A percentile compares a stretch with the other conserved stretches of the same genome.
These are phyloP conservation scores for Dendrocalamus latiflorus DNA, from an alignment of 202 grass and related monocot genomes.

Conservation along the genomic window DNA sequence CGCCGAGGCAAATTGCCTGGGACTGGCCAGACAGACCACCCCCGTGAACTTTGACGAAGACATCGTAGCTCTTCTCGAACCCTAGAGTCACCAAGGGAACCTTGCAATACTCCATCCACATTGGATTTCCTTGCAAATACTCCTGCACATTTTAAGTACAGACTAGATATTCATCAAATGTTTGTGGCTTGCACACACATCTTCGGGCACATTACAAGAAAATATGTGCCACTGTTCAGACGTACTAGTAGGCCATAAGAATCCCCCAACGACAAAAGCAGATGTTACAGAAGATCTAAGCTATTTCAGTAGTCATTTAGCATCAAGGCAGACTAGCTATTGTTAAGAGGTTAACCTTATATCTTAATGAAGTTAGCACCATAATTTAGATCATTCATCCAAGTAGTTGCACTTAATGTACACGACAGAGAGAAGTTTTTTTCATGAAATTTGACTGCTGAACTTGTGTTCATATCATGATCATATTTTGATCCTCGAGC, in stretches of 20 bases:
- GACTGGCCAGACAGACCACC: constrained; percentile 89
- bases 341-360: not conserved
- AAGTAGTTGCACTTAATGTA: not conserved
- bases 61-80: constrained; percentile 73
- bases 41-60: constrained; percentile 89
- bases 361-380: not conserved
- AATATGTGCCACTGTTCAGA: not conserved
- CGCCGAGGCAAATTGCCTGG: constrained; percentile 80
- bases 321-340: not conserved
- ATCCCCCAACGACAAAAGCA: not conserved
- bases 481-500: not conserved
- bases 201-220: not conserved
- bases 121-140: constrained; percentile 80
- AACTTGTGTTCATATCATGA: not conserved
- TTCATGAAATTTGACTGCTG: not conserved
- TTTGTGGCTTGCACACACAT: not conserved
- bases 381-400: not conserved
- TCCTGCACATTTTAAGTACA: constrained; percentile 44
- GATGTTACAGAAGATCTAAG: not conserved
- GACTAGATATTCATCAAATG: not conserved
- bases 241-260: not conserved
- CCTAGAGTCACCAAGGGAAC: constrained; percentile 67
- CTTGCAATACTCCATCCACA: constrained; percentile 77
- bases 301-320: not conserved
- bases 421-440: not conserved